phyloP scores from a whole-genome alignment of 2,329 filamentous ascomycete species.

The Fusarium sp. region DNA sequence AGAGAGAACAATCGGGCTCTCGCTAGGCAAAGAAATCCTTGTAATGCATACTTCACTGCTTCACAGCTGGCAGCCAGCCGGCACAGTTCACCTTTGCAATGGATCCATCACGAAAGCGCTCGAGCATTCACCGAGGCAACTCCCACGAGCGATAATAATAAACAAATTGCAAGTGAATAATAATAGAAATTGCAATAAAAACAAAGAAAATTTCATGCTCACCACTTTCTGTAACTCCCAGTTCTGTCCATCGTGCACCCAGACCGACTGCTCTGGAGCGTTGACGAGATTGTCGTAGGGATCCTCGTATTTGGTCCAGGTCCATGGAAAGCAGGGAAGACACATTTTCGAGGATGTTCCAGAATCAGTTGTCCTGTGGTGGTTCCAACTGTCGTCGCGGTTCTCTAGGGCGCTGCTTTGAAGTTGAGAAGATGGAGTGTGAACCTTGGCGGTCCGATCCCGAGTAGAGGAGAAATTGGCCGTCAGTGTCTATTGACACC shows the following conservation, averaged over 20 bases:
- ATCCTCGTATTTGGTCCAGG: conserved; percentile 60
- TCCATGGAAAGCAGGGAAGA: conserved; percentile 65
- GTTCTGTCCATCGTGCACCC: conserved; percentile 51
- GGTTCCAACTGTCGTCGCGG: not conserved
- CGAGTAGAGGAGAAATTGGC: not conserved
- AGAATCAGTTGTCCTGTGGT: accelerated
- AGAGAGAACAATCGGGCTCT: not conserved
- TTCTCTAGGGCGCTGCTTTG: not conserved
- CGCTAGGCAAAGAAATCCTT: not conserved
- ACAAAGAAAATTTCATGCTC: conserved; percentile 40
- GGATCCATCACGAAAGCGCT: not conserved
- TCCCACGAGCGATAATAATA: not conserved
- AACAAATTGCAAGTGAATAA: not conserved
- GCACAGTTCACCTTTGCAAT: not conserved
- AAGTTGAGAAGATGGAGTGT: not conserved
- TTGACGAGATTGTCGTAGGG: conserved; percentile 50
- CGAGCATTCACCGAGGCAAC: not conserved
- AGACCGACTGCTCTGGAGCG: conserved; percentile 55
- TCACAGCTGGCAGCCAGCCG: conserved; percentile 15
- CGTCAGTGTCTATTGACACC: not conserved
- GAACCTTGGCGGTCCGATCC: not conserved
- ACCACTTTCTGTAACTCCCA: conserved; percentile 56
- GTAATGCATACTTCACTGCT: not conserved
- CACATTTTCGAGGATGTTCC: conserved; percentile 55
- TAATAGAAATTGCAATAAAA: not conserved